Evolutionary conservation across 352 stramenopile species (phyloP), one percentile per base, ranked within the genome.

Genomic region (Phytophthora tubulina): DNA sequence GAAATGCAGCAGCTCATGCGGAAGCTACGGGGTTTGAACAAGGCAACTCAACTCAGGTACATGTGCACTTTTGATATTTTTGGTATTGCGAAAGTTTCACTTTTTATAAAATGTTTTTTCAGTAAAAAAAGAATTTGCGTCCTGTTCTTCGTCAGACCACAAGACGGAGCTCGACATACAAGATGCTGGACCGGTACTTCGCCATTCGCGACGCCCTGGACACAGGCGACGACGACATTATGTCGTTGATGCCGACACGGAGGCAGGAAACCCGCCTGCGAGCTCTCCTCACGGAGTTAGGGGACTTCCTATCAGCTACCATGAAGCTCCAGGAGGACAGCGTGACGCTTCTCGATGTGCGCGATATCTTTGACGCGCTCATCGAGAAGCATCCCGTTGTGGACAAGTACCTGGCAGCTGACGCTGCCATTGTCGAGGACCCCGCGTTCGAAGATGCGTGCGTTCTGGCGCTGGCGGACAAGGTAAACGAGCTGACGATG

Each of bases 131-230:
- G 15, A n/a, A 31, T 56, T 56, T 56, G 57, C 32, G 57, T 4
- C 32, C 33, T 4, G 44, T 56, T 4, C 32, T 56, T 48, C 44
- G 57, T 45, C 45, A 56, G 41, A 30, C 6, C 6, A 56, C 45
- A 4, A 17, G 44, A 31, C 50, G 57, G 57, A 15, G 33, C n/a
- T 65, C 45, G 2, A 56, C 54, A 11, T 62, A 39, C 35, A 49
- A 65, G 35, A 65, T 65, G 57, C 2, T 65, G 11, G 15, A 65
- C 3, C 45, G 45, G 0, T 65, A 56, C 45, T 56, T 65, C 14
- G 10, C 17, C 4, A 15, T 65, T 1, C 33, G 17, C 9, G 10
- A n/a, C n/a, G 6, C 14, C 6, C 6, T 67, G 14, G 48, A 67
- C 27, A 27, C 27, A 5, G 21, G 32, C 36, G 48, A 58, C 21